Conservation (phyloP, 2,329 filamentous ascomycete genomes). For the Ascochyta clinopodiicola region DNA sequence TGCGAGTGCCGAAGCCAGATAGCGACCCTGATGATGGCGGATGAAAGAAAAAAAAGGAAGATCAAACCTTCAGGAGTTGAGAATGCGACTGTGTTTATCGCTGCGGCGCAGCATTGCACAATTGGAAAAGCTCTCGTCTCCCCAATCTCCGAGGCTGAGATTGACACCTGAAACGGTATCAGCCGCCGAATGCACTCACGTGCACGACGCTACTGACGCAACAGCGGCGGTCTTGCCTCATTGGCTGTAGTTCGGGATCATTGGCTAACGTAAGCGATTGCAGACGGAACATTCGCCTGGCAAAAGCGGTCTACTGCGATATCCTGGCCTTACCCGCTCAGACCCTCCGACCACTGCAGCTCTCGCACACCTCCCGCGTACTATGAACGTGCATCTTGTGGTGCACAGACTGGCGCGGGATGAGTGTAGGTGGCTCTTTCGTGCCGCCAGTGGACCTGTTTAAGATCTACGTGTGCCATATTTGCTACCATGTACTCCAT, state of each 20-base stretch:
- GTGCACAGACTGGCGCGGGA: constrained; percentile 29
- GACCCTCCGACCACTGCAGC: constrained; percentile 27
- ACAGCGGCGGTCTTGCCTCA: constrained; percentile 6
- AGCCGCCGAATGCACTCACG: constrained; percentile 15
- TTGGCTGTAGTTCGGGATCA: neutral
- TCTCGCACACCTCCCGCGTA: constrained; percentile 20
- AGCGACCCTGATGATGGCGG: neutral
- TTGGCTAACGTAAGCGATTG: constrained; percentile 5
- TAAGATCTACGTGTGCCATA: constrained; percentile 37
- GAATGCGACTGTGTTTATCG: constrained; percentile 6
- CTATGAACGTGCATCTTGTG: constrained; percentile 26
- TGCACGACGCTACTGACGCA: constrained; percentile 13
- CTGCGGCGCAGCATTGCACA: constrained; percentile 15
- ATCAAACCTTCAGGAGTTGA: constrained; percentile 4
- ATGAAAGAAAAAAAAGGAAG: neutral
- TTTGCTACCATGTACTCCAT: constrained; percentile 26
- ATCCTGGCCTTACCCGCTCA: constrained; percentile 27
- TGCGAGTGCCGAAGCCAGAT: constrained; percentile 3
- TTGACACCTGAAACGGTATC: constrained; percentile 17
- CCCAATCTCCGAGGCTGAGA: constrained; percentile 17
- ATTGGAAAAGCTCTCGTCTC: constrained; percentile 12
- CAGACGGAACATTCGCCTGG: constrained; percentile 15
- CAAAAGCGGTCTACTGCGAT: constrained; percentile 17
- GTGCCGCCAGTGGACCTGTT: constrained; percentile 22
- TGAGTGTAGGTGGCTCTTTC: constrained; percentile 33